Evolutionary conservation across 192 early-diverging fungal species (phyloP).

Genomic region (Rhizophlyctis rosea): DNA sequence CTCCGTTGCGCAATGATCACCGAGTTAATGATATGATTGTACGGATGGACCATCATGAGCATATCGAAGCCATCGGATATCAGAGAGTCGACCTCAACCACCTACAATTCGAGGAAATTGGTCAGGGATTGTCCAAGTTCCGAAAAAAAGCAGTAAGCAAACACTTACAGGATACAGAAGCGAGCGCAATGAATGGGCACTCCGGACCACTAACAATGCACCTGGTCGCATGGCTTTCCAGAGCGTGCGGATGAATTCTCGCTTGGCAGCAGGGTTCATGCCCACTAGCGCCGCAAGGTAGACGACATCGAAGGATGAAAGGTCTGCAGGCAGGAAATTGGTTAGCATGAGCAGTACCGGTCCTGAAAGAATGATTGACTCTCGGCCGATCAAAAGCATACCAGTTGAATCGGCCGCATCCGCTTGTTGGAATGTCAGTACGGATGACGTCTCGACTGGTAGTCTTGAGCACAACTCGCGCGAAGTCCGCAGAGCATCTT

Average conservation of each 20-base stretch:
- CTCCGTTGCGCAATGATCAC: conserved; percentile 12
- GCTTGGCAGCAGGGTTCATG: conserved; percentile 1
- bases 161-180: conserved; percentile 13
- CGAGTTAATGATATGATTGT: conserved; percentile 21
- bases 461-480: too few relatives aligned
- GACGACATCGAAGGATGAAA: conserved; percentile 10
- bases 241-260: not conserved
- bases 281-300: conserved; percentile 17
- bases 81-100: conserved; percentile 8
- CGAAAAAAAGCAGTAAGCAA: too few relatives aligned
- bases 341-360: too few relatives aligned
- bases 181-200: conserved; percentile 5
- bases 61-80: conserved; percentile 1
- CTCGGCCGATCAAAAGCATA: too few relatives aligned
- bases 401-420: not conserved
- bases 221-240: conserved; percentile 4
- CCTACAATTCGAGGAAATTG: not conserved
- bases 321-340: too few relatives aligned
- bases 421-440: not conserved
- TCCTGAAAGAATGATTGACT: too few relatives aligned
- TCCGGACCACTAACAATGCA: conserved; percentile 8
- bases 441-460: not conserved
- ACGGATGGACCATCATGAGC: conserved; percentile 12
- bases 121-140: not conserved
- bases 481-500: too few relatives aligned